phyloP scores from a whole-genome alignment of 148 eudicot species.

The Euryodendron excelsum region DNA sequence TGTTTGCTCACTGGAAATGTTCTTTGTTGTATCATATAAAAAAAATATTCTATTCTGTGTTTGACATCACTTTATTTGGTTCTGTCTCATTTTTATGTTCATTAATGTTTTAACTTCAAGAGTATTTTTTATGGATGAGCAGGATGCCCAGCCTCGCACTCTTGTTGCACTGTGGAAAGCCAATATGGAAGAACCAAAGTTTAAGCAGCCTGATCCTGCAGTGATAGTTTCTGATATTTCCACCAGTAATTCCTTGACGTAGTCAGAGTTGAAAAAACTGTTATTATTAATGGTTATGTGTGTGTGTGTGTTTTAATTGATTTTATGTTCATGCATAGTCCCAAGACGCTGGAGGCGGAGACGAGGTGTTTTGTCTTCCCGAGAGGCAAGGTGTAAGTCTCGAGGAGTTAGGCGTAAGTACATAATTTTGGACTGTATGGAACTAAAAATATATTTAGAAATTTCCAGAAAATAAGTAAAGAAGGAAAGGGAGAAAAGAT shows the following conservation, averaged over 20 bases:
- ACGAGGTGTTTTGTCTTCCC: conserved; percentile 40
- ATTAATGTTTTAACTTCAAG: not conserved
- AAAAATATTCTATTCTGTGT: not conserved
- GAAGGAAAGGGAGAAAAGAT: not conserved
- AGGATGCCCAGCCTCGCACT: conserved; percentile 90
- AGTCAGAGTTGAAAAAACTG: not conserved
- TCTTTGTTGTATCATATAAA: too few relatives aligned
- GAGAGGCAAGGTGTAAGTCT: conserved; percentile 49
- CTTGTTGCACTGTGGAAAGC: conserved; percentile 84
- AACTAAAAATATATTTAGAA: conserved; percentile 13
- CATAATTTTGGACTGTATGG: conserved; percentile 29
- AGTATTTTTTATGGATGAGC: conserved; percentile 16
- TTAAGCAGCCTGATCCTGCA: conserved; percentile 64
- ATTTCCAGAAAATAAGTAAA: not conserved
- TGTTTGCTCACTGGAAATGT: too few relatives aligned
- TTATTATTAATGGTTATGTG: not conserved
- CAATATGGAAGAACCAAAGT: conserved; percentile 73
- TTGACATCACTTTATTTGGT: not conserved
- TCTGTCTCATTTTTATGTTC: not conserved
- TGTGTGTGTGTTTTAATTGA: conserved; percentile 7
- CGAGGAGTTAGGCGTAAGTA: conserved; percentile 61
- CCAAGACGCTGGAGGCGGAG: conserved; percentile 57
- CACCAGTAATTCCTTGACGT: conserved; percentile 48
- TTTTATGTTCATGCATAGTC: conserved; percentile 51
- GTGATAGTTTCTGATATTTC: conserved; percentile 66